phyloP scores from a whole-genome alignment of 495 filamentous ascomycete species.

The Sphaerosporella brunnea region DNA sequence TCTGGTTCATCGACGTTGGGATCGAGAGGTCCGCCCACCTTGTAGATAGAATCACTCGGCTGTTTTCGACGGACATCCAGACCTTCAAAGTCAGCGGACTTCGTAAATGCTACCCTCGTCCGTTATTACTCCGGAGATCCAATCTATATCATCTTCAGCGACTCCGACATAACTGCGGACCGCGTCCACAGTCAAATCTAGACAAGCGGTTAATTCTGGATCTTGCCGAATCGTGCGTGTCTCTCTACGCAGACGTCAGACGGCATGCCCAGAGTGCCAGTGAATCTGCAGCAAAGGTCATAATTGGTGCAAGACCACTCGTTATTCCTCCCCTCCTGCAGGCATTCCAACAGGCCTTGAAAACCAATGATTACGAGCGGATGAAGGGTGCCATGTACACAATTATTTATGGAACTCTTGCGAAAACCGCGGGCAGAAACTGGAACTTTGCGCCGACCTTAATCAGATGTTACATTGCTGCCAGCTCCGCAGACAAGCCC shows the following conservation, averaged over 20 bases:
- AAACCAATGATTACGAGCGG: constrained; percentile 61
- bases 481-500: constrained; percentile 75
- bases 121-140: constrained; percentile 71
- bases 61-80: constrained; percentile 67
- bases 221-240: constrained; percentile 76
- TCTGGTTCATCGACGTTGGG: constrained; percentile 96
- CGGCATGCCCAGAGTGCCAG: constrained; percentile 79
- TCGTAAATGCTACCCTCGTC: constrained; percentile 79
- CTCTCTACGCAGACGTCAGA: constrained; percentile 88
- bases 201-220: constrained; percentile 72
- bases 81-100: constrained; percentile 88
- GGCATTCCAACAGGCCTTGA: constrained; percentile 63
- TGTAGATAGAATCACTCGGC: constrained; percentile 63
- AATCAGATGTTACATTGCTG: constrained; percentile 73
- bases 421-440: constrained; percentile 71
- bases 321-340: constrained; percentile 75
- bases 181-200: constrained; percentile 64
- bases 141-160: constrained; percentile 90
- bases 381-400: constrained; percentile 92
- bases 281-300: constrained; percentile 82
- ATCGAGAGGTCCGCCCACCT: constrained; percentile 91
- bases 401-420: constrained; percentile 67
- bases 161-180: constrained; percentile 75
- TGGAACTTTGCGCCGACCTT: constrained; percentile 83
- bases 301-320: constrained; percentile 67